Conservation (phyloP, 1,284 basidiomycete species). For the Microbotryum silenes-acaulis region DNA sequence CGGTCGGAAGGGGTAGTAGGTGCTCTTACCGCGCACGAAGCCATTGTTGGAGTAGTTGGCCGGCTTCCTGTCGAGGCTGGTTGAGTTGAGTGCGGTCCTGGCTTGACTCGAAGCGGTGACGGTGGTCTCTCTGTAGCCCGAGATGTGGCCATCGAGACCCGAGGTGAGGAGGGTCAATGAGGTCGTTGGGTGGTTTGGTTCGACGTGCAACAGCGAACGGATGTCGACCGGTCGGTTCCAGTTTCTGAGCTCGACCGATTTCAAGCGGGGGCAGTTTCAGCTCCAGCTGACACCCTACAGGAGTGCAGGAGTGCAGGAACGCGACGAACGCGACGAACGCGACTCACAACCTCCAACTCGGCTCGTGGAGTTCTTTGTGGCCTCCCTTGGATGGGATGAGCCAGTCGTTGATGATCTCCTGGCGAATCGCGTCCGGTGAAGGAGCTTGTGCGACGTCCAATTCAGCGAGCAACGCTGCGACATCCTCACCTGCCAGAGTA, state of each 20-base stretch:
- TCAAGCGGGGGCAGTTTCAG: not conserved
- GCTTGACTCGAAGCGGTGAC: slow-evolving; percentile 42
- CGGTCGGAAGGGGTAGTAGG: slow-evolving; percentile 83
- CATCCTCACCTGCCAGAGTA: slow-evolving; percentile 4
- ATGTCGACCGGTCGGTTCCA: slow-evolving; percentile 27
- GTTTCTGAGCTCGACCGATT: slow-evolving; percentile 11
- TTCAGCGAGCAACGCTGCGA: slow-evolving; percentile 10
- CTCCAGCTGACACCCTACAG: not conserved
- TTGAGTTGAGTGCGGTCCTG: slow-evolving; percentile 61
- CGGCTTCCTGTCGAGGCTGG: slow-evolving; percentile 73
- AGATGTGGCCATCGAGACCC: slow-evolving; percentile 70
- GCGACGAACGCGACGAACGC: too few relatives aligned
- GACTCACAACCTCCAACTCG: slow-evolving; percentile 26
- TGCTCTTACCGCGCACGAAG: slow-evolving; percentile 88
- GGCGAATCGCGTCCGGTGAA: slow-evolving; percentile 5
- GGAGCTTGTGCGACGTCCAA: slow-evolving; percentile 17
- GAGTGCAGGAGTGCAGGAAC: too few relatives aligned
- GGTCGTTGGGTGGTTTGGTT: slow-evolving; percentile 67
- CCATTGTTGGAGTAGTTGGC: slow-evolving; percentile 54
- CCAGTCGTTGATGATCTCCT: slow-evolving; percentile 16
- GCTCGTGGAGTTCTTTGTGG: slow-evolving; percentile 17
- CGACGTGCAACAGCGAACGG: slow-evolving; percentile 27
- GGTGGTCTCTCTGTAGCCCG: slow-evolving; percentile 66
- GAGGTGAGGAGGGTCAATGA: slow-evolving; percentile 64
- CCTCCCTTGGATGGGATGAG: slow-evolving; percentile 16